Base-by-base conservation (phyloP, 75 land plant genomes). In the Picea sitchensis region DNA sequence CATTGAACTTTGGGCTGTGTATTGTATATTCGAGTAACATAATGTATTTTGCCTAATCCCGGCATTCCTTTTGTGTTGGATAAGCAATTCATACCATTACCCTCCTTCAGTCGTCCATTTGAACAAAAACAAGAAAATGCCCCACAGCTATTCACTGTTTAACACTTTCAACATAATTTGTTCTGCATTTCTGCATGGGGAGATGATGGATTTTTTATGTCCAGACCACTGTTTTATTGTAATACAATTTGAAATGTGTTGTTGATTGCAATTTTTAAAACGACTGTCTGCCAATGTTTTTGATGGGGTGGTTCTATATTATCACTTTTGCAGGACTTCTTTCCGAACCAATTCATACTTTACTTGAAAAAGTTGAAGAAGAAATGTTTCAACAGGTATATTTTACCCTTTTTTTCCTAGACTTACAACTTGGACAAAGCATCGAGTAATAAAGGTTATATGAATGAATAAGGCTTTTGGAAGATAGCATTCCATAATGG, bases 351-450 rank as follows among this genome's bases (percentile, higher is more conserved):
- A 82, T 97, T 64, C 81, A 80, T 65, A 82, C 79, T 41, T 72
- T 97, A 62, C 72, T 91, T 77, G 84, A 92, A 75, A 88, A 64
- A 76, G 80, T 87, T 59, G 98, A 96, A 60, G 89, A 87, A 47
- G 90, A 91, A 44, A 78, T 84, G 60, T 88, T 94, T 32, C 57
- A 71, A 38, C 90, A 94, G 92, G 99, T 96, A 84, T n/a, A 71
- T 36, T 34, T 58, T 51, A 58, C 30, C 51, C 26, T 14, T 14
- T 41, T 26, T 72, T 7, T n/a, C 60, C 38, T 71, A n/a, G n/a
- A 41, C 51, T 44, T 41, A 21, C 2, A n/a, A 1, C 74, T 71
- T 44, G 44, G 41, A 44, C 54, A 41, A 17, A 67, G 21, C 12
- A 20, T 38, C n/a, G n/a, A 71, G 18, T n/a, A 58, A 26, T 54